Evolutionary conservation across 352 stramenopile genomes (phyloP), one percentile per base, ranked within the genome.

Genomic region (Phytophthora sp.): DNA sequence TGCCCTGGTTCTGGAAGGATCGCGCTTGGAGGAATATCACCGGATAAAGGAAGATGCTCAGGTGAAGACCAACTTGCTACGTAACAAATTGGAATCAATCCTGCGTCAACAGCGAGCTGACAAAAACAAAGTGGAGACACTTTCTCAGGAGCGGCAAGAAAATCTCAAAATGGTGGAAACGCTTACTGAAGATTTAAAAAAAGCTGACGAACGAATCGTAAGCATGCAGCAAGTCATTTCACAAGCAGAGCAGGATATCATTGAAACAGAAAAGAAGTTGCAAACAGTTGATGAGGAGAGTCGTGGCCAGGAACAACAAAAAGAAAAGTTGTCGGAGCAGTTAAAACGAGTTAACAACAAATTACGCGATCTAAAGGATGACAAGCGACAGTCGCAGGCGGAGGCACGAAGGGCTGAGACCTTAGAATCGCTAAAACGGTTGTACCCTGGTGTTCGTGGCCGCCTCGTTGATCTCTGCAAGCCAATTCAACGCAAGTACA

Each of bases 401-500:
- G 92, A 98, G 58, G 90, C 89, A 24, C 84, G 77, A 23, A 88
- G 79, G 61, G 64, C 70, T 0, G 89, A 97, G 34, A 91, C 61
- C 9, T 50, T 95, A n/a, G 88, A 96, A 39, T 83, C 82, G 0
- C 70, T 97, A 13, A 92, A 92, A 63, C 74, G 75, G 38, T 86
- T 87, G n/a, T 97, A 95, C 64, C 88, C 89, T 50, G 85, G 96
- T 28, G 97, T 99, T 26, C 86, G 90, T 23, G 97, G 98, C 3
- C 90, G 97, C 15, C 74, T 99, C 0, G 95, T 99, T 1, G 96
- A 99, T 66, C 70, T 99, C 6, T 99, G 96, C 80, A 98, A 96
- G 39, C 97, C 98, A 1, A 91, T 95, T 17, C 95, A 99, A 66
- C 80, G 94, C 30, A 95, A 97, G 57, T 99, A 98, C 80, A 98